Evolutionary conservation across 1,139 yeast genomes (phyloP).

Genomic region (Scheffersomyces stambukii): DNA sequence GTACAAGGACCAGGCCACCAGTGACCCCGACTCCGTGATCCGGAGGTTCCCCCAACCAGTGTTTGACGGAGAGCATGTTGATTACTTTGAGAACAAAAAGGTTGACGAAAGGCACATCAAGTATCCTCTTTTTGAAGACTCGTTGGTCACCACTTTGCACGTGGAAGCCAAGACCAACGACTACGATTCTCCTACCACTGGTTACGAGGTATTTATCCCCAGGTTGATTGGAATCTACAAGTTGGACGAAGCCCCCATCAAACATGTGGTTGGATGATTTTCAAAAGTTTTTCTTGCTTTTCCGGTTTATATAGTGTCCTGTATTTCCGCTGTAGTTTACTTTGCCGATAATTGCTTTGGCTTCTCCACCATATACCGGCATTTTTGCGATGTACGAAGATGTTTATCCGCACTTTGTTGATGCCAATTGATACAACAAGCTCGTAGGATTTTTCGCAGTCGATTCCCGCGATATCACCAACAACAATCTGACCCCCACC

Average conservation of each 20-base stretch:
- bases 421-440: too few relatives aligned
- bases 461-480: too few relatives aligned
- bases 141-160: slow-evolving; percentile 66
- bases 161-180: slow-evolving; percentile 62
- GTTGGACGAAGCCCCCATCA: slow-evolving; percentile 31
- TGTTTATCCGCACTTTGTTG: too few relatives aligned
- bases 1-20: slow-evolving; percentile 18
- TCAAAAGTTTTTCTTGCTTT: too few relatives aligned
- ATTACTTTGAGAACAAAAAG: slow-evolving; percentile 7
- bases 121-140: slow-evolving; percentile 53
- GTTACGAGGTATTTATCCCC: slow-evolving; percentile 72
- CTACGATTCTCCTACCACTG: slow-evolving; percentile 51
- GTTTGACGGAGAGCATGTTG: slow-evolving; percentile 8
- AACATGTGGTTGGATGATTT: slow-evolving; percentile 25
- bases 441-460: too few relatives aligned
- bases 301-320: neutral
- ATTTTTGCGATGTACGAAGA: too few relatives aligned
- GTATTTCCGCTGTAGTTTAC: neutral
- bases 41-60: slow-evolving; percentile 30
- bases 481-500: too few relatives aligned
- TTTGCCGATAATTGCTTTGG: too few relatives aligned
- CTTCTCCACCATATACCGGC: too few relatives aligned
- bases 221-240: slow-evolving; percentile 36
- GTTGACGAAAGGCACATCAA: slow-evolving; percentile 23
- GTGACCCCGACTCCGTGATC: slow-evolving; percentile 8